Conservation (phyloP, 495 filamentous ascomycete species). For the Xylaria castorea region DNA sequence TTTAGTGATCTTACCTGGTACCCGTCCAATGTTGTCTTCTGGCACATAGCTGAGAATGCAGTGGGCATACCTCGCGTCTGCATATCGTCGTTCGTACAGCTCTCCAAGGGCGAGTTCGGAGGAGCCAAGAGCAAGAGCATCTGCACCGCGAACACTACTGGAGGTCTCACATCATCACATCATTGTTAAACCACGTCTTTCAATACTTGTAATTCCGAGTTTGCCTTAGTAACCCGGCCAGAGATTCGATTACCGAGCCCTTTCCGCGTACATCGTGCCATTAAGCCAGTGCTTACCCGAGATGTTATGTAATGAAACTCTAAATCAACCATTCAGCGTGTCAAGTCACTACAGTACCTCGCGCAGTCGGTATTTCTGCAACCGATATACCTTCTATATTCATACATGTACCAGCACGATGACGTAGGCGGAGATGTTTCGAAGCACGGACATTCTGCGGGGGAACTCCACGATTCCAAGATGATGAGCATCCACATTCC, state of each 20-base stretch:
- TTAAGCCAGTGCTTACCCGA: background rate
- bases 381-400: background rate
- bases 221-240: background rate
- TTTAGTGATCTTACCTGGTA: constrained; percentile 25
- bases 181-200: background rate
- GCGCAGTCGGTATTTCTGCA: background rate
- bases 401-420: background rate
- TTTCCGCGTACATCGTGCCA: background rate
- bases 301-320: background rate
- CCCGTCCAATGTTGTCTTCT: constrained; percentile 17
- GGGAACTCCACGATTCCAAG: constrained; percentile 7
- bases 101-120: constrained; percentile 9
- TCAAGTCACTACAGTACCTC: background rate
- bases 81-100: constrained; percentile 18
- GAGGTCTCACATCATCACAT: background rate
- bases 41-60: constrained; percentile 27
- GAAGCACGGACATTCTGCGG: background rate
- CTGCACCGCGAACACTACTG: background rate
- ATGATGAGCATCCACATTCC: too few relatives aligned
- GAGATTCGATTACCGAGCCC: background rate
- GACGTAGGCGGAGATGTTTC: background rate
- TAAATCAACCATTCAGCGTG: background rate
- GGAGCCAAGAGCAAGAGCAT: background rate
- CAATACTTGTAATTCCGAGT: background rate
- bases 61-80: constrained; percentile 19